Evolutionary conservation across 129 eudicot genomes (phyloP).

Genomic region (Glebionis coronaria): DNA sequence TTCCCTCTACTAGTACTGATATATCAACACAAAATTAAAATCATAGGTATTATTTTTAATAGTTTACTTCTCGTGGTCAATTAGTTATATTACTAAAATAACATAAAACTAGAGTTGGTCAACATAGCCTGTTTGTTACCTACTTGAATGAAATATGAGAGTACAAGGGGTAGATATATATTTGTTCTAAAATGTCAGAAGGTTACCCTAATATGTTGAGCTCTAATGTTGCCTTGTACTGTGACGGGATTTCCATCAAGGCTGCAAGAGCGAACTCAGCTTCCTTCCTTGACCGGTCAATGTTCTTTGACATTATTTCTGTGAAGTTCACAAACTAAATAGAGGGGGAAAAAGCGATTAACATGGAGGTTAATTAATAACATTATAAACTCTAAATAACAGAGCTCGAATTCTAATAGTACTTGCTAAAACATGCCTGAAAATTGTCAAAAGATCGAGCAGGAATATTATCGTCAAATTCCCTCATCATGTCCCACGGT

Average conservation of each 20-base stretch:
- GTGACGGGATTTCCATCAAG: slow-evolving; percentile 91
- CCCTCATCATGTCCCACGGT: slow-evolving; percentile 98
- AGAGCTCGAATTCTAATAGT: background rate
- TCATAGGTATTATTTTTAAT: too few species aligned
- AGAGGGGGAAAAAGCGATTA: background rate
- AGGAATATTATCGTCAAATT: slow-evolving; percentile 90
- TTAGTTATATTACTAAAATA: too few species aligned
- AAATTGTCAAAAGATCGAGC: slow-evolving; percentile 90
- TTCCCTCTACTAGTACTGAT: slow-evolving; percentile 62
- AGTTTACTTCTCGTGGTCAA: too few species aligned
- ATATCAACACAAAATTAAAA: background rate
- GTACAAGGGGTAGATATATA: background rate
- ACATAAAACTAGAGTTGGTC: background rate
- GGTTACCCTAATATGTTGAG: slow-evolving; percentile 71
- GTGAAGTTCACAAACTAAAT: slow-evolving; percentile 90
- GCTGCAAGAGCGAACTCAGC: slow-evolving; percentile 90
- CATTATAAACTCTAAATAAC: background rate
- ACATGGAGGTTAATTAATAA: slow-evolving; percentile 8
- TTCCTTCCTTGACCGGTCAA: slow-evolving; percentile 64
- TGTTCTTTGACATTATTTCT: slow-evolving; percentile 77
- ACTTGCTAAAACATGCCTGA: slow-evolving; percentile 52
- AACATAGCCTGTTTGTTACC: background rate
- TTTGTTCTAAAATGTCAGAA: background rate
- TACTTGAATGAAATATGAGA: background rate
- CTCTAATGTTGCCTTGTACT: slow-evolving; percentile 87